These are phyloP conservation scores for Polychaeton citri DNA, from an alignment of 2,329 filamentous ascomycete genomes.

Conservation along the genomic window DNA sequence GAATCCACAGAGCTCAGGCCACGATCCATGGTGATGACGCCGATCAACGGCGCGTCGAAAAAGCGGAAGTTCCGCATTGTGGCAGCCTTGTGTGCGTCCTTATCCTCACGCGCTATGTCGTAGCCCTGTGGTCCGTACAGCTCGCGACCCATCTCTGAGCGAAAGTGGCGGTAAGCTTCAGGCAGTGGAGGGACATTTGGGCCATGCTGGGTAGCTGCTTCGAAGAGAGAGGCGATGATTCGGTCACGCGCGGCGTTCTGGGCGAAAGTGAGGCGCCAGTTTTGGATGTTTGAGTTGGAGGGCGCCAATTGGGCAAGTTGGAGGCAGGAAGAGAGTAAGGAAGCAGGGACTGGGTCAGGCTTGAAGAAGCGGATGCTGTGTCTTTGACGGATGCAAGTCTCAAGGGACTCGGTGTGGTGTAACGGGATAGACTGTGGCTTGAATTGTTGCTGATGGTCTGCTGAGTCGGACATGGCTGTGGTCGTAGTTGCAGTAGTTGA, in stretches of 20 bases:
- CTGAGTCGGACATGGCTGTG: too few relatives aligned
- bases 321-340: too few relatives aligned
- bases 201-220: slow-evolving; percentile 4
- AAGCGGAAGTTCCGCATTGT: slow-evolving; percentile 11
- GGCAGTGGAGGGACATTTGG: slow-evolving; percentile 9
- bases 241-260: slow-evolving; percentile 7
- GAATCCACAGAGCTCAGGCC: slow-evolving; percentile 7
- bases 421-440: too few relatives aligned
- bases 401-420: too few relatives aligned
- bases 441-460: too few relatives aligned
- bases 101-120: slow-evolving; percentile 7
- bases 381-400: too few relatives aligned
- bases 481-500: too few relatives aligned
- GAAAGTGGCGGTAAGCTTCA: slow-evolving; percentile 8
- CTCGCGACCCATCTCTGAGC: slow-evolving; percentile 10
- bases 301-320: too few relatives aligned
- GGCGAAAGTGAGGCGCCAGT: slow-evolving; percentile 8
- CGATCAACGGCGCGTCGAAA: slow-evolving; percentile 11
- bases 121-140: slow-evolving; percentile 14
- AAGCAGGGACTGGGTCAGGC: too few relatives aligned
- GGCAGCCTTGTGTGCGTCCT: slow-evolving; percentile 4
- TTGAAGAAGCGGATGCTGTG: too few relatives aligned
- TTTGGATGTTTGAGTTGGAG: too few relatives aligned
- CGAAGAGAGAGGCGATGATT: slow-evolving; percentile 6
- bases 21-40: slow-evolving; percentile 10